A percentile compares a stretch with the other conserved stretches of the same genome.
Conservation (phyloP, 306 rosid genomes). For the Arachis stenosperma region DNA sequence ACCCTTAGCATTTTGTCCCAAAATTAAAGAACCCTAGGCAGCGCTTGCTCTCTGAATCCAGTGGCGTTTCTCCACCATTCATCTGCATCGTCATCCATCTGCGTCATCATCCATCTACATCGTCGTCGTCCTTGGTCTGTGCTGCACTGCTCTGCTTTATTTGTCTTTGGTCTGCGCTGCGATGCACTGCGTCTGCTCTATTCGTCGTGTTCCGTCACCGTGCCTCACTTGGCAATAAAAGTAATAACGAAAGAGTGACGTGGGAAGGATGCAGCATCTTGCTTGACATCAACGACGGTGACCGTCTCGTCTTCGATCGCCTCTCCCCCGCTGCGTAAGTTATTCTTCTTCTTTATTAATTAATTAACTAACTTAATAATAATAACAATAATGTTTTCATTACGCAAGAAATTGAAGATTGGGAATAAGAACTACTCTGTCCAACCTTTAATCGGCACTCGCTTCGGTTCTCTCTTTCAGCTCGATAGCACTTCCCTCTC, state of each 20-base stretch:
- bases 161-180: too few species aligned
- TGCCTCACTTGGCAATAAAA: background rate
- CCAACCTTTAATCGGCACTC: slow-evolving; percentile 70
- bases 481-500: slow-evolving; percentile 68
- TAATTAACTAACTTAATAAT: too few species aligned
- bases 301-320: slow-evolving; percentile 90
- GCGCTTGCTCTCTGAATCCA: too few species aligned
- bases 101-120: too few species aligned
- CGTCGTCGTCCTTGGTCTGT: too few species aligned
- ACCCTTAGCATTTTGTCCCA: too few species aligned
- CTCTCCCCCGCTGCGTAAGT: slow-evolving; percentile 78
- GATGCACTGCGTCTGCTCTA: too few species aligned
- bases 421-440: slow-evolving; percentile 81
- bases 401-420: slow-evolving; percentile 75
- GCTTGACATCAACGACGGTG: slow-evolving; percentile 62
- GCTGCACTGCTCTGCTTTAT: too few species aligned
- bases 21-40: too few species aligned
- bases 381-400: background rate
- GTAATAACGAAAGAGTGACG: slow-evolving; percentile 47
- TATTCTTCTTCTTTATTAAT: background rate
- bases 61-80: too few species aligned
- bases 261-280: slow-evolving; percentile 75
- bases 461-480: slow-evolving; percentile 81
- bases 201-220: too few species aligned
- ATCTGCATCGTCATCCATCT: too few species aligned